Conservation (phyloP, 768 basidiomycete species). For the Russula dissimulans region DNA sequence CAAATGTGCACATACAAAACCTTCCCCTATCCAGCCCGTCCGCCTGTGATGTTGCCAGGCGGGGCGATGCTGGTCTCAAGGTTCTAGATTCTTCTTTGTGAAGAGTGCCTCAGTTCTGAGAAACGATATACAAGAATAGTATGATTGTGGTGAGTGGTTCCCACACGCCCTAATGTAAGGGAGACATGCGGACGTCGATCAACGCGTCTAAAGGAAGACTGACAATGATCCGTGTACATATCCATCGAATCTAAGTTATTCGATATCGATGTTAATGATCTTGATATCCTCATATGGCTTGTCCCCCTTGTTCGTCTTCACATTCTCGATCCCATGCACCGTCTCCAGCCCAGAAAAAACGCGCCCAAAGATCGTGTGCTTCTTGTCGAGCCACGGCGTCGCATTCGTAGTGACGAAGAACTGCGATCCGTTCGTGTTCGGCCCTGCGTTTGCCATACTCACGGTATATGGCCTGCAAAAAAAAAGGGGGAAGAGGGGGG, state of each 20-base stretch:
- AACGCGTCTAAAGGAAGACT: not conserved
- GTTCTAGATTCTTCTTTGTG: too few species aligned
- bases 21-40: too few species aligned
- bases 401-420: conserved; percentile 98
- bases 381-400: conserved; percentile 88
- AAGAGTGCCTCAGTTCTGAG: not conserved
- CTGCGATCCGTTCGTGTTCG: conserved; percentile 87
- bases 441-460: conserved; percentile 92
- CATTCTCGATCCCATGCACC: conserved; percentile 86
- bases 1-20: too few species aligned
- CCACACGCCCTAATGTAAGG: not conserved
- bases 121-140: not conserved
- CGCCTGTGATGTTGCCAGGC: too few species aligned
- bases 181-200: not conserved
- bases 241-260: conserved; percentile 35
- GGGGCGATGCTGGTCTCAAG: too few species aligned
- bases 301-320: conserved; percentile 73
- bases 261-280: conserved; percentile 71
- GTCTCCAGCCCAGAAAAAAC: conserved; percentile 83
- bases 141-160: not conserved
- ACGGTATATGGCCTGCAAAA: conserved; percentile 76
- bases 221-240: conserved; percentile 24
- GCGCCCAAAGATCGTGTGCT: conserved; percentile 89
- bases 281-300: conserved; percentile 93
- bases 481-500: not conserved